phyloP scores from a whole-genome alignment of 495 filamentous ascomycete species.

The Chaetomium cochliodes region DNA sequence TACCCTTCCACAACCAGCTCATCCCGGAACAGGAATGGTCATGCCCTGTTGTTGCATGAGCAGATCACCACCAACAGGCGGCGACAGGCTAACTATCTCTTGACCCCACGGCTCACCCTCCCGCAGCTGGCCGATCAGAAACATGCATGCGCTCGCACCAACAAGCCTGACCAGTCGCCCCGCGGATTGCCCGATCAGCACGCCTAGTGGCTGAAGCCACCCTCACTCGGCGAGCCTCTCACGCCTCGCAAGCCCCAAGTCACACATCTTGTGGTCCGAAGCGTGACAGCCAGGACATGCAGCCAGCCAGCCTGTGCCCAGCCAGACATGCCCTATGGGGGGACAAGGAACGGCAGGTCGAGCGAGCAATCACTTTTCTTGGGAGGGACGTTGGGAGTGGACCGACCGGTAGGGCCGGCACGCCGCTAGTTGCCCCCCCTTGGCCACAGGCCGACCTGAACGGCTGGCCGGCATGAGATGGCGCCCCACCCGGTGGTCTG shows the following conservation, averaged over 20 bases:
- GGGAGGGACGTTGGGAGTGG: background rate
- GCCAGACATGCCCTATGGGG: background rate
- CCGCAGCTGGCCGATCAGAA: slow-evolving; percentile 1
- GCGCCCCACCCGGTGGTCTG: background rate
- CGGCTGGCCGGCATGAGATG: slow-evolving; percentile 19
- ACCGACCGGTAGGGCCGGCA: slow-evolving; percentile 12
- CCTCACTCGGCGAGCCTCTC: slow-evolving; percentile 15
- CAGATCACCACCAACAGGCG: slow-evolving; percentile 5
- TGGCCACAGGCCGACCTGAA: slow-evolving; percentile 11
- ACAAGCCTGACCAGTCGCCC: slow-evolving; percentile 21
- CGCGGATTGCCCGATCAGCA: slow-evolving; percentile 15
- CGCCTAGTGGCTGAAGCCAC: slow-evolving; percentile 18
- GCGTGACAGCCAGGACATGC: slow-evolving; percentile 16
- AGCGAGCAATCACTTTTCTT: slow-evolving; percentile 12
- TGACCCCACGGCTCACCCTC: background rate
- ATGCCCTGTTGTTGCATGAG: background rate
- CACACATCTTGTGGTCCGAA: background rate
- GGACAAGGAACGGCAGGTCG: background rate
- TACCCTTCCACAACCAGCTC: background rate
- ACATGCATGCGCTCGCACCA: slow-evolving; percentile 1
- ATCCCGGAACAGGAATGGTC: background rate
- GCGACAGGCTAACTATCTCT: no score
- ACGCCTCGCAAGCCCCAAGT: slow-evolving; percentile 6
- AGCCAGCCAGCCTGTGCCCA: slow-evolving; percentile 1
- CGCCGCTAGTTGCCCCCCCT: background rate